These are phyloP conservation scores for Colletotrichum aenigma DNA, from an alignment of 2,329 filamentous ascomycete species.

Conservation along the genomic window DNA sequence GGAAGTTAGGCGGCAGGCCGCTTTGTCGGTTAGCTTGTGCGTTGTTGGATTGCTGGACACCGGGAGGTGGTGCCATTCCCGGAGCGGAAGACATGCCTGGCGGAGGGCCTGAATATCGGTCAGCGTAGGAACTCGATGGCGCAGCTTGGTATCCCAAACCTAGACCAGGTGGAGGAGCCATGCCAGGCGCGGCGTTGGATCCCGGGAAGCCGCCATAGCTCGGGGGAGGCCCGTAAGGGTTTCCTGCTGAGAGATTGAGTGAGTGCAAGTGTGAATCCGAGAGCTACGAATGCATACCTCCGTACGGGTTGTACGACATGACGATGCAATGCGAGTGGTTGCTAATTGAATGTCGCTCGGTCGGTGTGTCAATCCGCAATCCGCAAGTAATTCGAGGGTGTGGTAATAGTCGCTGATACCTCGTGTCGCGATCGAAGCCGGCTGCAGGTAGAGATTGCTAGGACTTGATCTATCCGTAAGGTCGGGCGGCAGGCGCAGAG, in stretches of 20 bases:
- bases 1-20: slow-evolving; percentile 82
- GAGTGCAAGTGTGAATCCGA: not conserved
- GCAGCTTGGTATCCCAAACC: slow-evolving; percentile 55
- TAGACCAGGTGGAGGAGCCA: slow-evolving; percentile 82
- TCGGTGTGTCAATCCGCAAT: not conserved
- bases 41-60: slow-evolving; percentile 75
- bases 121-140: slow-evolving; percentile 4
- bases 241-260: slow-evolving; percentile 31
- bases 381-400: not conserved
- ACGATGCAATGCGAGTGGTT: not conserved
- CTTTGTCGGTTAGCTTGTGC: slow-evolving; percentile 81
- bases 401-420: not conserved
- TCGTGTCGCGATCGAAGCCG: not conserved
- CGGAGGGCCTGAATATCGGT: slow-evolving; percentile 63
- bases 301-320: slow-evolving; percentile 68
- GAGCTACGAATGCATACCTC: slow-evolving; percentile 42
- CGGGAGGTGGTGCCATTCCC: slow-evolving; percentile 79
- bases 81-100: slow-evolving; percentile 82
- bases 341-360: not conserved
- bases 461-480: not conserved
- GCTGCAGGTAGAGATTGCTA: not conserved
- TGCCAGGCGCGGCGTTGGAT: slow-evolving; percentile 63
- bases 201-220: slow-evolving; percentile 75
- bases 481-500: not conserved
- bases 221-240: slow-evolving; percentile 76